These are phyloP conservation scores for Petunia secreta DNA, from an alignment of 257 asterid species.

Conservation along the genomic window DNA sequence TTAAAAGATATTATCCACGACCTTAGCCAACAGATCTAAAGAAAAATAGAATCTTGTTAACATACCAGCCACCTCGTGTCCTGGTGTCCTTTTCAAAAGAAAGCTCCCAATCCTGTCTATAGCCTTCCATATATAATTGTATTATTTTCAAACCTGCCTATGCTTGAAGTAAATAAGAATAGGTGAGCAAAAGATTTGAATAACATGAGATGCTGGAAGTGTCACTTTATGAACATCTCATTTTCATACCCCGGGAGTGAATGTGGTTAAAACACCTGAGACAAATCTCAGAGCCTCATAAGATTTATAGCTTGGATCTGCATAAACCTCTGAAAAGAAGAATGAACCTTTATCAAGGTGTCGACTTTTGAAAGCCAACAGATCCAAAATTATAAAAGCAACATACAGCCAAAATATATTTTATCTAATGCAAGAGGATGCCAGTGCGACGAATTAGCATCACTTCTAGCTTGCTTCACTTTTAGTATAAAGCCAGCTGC, in stretches of 20 bases:
- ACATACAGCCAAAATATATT: neutral
- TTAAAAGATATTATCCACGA: neutral
- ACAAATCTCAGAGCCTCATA: constrained; percentile 76
- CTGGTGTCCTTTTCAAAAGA: constrained; percentile 94
- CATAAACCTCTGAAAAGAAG: constrained; percentile 80
- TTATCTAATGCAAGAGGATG: neutral
- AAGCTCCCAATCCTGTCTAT: constrained; percentile 93
- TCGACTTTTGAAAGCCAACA: neutral
- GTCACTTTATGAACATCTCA: neutral
- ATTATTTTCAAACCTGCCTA: constrained; percentile 88
- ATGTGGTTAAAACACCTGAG: constrained; percentile 80
- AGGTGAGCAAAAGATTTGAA: constrained; percentile 3
- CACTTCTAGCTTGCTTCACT: neutral
- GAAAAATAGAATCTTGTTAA: neutral
- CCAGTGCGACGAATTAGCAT: neutral
- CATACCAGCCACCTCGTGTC: constrained; percentile 96
- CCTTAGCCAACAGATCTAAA: neutral
- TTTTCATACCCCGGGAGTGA: constrained; percentile 81
- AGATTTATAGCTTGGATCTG: constrained; percentile 84
- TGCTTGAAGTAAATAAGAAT: neutral
- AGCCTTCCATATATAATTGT: constrained; percentile 84
- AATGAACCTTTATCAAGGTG: constrained; percentile 20
- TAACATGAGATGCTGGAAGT: constrained; percentile 16
- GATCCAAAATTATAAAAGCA: neutral
- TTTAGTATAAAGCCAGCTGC: neutral